Base-by-base conservation (phyloP, 805 yeast genomes). In the Metschnikowia lochheadii region DNA sequence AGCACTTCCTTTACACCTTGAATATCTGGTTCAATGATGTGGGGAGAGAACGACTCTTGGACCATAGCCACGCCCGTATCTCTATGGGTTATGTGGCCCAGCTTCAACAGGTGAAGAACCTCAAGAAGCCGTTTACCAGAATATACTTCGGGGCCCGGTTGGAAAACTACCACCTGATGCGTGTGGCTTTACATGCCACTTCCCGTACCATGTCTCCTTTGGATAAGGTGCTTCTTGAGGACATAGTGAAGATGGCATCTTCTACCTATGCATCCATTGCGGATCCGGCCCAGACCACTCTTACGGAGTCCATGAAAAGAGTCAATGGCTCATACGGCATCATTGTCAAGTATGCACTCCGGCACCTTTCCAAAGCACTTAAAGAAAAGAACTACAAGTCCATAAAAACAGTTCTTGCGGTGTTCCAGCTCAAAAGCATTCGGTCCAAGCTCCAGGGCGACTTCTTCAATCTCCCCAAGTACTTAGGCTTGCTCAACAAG, bases 21-120 rank as follows among this genome's bases (percentile, higher is more conserved):
- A 82, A 85, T 54, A 80, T 85, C 6, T 94, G 95, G 89, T 84
- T 85, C 57, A 75, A 85, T 23, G 94, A 89, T 61, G 85, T 85
- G 23, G 96, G 96, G 1, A 77, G 80, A 49, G 95, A 88, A 56
- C 70, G 85, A 11, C 66, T 84, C 0, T 76, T 83, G 45, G 83
- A 77, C 39, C 69, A 77, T 3, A 80, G 82, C 51, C 84, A 82
- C 41, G 79, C 83, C 5, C 69, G 71, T 35, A 72, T 84, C 33
- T 80, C 81, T 43, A 80, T 82, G 51, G 73, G 76, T 0, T 82
- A 79, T 59, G 72, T 85, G 48, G 79, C 78, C 41, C 76, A 78
- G 36, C 71, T 82, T 8, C 91, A 86, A 60, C 73, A 80, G n/a
- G 68, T 87, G 4, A 78, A 85, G 5, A 82, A 87, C 40, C 65